These are phyloP conservation scores for Aspergillus fischeri DNA, from an alignment of 2,329 filamentous ascomycete species.

Conservation along the genomic window DNA sequence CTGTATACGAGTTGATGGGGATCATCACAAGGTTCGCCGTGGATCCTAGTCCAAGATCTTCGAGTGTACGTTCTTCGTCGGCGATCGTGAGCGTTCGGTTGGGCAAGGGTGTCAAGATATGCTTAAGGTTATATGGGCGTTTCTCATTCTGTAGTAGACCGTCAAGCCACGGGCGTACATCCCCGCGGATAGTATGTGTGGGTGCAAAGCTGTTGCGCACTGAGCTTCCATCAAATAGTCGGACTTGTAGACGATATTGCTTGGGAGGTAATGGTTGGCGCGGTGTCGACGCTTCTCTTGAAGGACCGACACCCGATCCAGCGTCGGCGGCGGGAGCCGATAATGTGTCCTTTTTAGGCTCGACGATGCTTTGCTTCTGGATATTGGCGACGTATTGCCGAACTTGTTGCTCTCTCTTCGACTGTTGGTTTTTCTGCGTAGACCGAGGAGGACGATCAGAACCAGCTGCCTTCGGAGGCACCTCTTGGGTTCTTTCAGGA, in stretches of 20 bases:
- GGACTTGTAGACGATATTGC: conserved; percentile 66
- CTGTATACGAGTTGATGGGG: conserved; percentile 59
- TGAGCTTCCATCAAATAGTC: conserved; percentile 78
- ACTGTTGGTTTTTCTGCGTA: conserved; percentile 59
- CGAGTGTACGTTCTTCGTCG: conserved; percentile 67
- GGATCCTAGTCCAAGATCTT: conserved; percentile 68
- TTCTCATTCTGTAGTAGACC: conserved; percentile 53
- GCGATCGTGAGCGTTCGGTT: conserved; percentile 68
- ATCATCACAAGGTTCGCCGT: conserved; percentile 80
- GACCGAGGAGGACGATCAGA: conserved; percentile 26
- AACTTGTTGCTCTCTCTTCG: conserved; percentile 63
- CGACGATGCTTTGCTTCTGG: conserved; percentile 40
- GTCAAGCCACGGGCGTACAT: conserved; percentile 77
- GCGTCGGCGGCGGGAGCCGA: conserved; percentile 9
- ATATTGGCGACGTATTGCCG: conserved; percentile 28
- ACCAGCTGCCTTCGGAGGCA: conserved; percentile 18
- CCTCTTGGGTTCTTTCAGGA: conserved; percentile 3
- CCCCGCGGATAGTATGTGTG: conserved; percentile 55
- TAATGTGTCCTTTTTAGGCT: conserved; percentile 1
- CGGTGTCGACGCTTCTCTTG: conserved; percentile 3
- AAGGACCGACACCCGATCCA: conserved; percentile 1
- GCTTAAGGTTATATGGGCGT: conserved; percentile 74
- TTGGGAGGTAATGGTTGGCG: conserved; percentile 20
- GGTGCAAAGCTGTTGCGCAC: conserved; percentile 69
- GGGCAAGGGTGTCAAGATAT: conserved; percentile 73